These are phyloP conservation scores for Hondaea fermentalgiana DNA, from an alignment of 108 stramenopile species.

Conservation along the genomic window DNA sequence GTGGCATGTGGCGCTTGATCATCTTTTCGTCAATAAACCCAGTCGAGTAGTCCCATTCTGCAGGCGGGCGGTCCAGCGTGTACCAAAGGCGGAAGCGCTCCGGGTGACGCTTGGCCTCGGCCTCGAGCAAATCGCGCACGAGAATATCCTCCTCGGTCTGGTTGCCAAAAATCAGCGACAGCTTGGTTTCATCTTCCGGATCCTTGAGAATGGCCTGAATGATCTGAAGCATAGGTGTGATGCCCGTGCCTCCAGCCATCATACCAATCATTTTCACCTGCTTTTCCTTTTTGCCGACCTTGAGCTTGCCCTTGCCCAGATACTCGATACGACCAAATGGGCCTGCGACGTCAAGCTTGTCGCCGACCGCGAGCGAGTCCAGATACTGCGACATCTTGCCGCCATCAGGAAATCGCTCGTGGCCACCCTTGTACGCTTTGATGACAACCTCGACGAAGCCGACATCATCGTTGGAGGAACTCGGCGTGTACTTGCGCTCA, in stretches of 20 bases:
- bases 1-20: conserved; percentile 63
- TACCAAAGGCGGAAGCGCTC: conserved; percentile 81
- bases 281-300: conserved; percentile 65
- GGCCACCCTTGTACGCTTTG: conserved; percentile 36
- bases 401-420: conserved; percentile 33
- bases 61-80: conserved; percentile 54
- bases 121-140: conserved; percentile 73
- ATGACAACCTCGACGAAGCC: conserved; percentile 78
- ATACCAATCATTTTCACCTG: conserved; percentile 69
- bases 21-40: conserved; percentile 80
- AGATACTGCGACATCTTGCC: conserved; percentile 26
- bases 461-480: conserved; percentile 68
- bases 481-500: conserved; percentile 97
- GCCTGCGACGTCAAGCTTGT: conserved; percentile 65
- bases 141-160: conserved; percentile 83
- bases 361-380: conserved; percentile 25
- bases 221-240: conserved; percentile 92
- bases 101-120: conserved; percentile 68
- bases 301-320: conserved; percentile 71
- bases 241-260: conserved; percentile 93
- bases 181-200: conserved; percentile 66
- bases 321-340: conserved; percentile 83
- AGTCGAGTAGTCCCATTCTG: conserved; percentile 44
- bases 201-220: conserved; percentile 72
- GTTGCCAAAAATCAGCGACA: conserved; percentile 82